phyloP scores from a whole-genome alignment of 1,284 basidiomycete genomes.

The Ustilago lituana region DNA sequence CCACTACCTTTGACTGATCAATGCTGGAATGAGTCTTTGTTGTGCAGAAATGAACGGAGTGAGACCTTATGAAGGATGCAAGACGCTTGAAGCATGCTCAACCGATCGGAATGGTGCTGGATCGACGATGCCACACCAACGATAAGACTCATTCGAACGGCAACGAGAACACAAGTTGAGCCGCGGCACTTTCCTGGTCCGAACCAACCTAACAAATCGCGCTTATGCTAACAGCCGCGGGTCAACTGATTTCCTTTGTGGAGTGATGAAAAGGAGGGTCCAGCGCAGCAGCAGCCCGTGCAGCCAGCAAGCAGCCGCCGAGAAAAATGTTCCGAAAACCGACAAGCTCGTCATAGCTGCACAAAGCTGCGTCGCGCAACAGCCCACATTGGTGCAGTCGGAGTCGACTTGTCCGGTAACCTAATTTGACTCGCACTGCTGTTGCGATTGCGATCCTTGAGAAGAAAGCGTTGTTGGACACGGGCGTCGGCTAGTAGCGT shows the following conservation, averaged over 20 bases:
- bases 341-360: constrained; percentile 26
- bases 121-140: background rate
- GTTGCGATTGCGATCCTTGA: background rate
- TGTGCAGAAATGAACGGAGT: no score
- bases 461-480: no score
- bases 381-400: background rate
- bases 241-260: background rate
- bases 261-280: constrained; percentile 9
- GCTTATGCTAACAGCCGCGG: constrained; percentile 16
- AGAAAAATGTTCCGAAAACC: constrained; percentile 3
- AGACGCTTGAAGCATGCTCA: no score
- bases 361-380: constrained; percentile 14
- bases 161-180: background rate
- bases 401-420: background rate
- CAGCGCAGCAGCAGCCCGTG: constrained; percentile 6
- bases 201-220: background rate
- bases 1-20: no score
- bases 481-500: no score
- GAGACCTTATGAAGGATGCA: no score
- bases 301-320: background rate
- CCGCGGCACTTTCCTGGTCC: constrained; percentile 5
- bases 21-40: no score
- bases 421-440: background rate
- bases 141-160: no score
- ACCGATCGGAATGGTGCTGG: no score